phyloP scores from a whole-genome alignment of 345 rosid species.

The Trapa bicornis region DNA sequence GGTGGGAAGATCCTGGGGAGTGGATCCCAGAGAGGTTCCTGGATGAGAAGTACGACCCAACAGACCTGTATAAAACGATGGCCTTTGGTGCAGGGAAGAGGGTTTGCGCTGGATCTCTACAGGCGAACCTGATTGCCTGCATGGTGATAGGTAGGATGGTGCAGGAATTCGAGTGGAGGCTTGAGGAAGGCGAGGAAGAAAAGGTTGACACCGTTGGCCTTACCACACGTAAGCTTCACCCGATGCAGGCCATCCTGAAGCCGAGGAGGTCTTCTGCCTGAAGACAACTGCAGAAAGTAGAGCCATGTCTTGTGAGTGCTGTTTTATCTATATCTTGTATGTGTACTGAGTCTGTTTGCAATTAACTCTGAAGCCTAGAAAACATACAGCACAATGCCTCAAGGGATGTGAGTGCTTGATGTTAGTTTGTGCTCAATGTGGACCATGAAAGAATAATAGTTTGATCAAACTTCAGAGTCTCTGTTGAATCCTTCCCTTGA shows the following conservation, averaged over 20 bases:
- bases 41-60: constrained; percentile 30
- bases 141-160: constrained; percentile 56
- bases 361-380: constrained; percentile 4
- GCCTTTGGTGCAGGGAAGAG: constrained; percentile 87
- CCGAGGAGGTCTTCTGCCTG: constrained; percentile 26
- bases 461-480: too few relatives aligned
- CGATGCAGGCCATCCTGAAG: constrained; percentile 44
- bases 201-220: constrained; percentile 52
- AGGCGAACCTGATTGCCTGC: constrained; percentile 48
- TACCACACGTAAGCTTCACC: constrained; percentile 63
- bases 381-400: too few relatives aligned
- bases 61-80: constrained; percentile 72
- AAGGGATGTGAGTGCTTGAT: constrained; percentile 59
- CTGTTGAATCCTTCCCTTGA: too few relatives aligned
- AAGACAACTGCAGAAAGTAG: background rate
- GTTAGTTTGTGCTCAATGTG: constrained; percentile 68
- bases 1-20: constrained; percentile 55
- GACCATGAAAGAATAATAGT: constrained; percentile 22
- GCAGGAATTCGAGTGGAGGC: constrained; percentile 70
- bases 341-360: background rate
- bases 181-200: constrained; percentile 53
- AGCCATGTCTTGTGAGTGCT: background rate
- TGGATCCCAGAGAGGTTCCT: constrained; percentile 78
- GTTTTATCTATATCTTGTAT: background rate
- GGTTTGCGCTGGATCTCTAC: constrained; percentile 66